Evolutionary conservation across 2,329 filamentous ascomycete species (phyloP), one percentile per base, ranked within the genome.

Genomic region (Colletotrichum sp.): DNA sequence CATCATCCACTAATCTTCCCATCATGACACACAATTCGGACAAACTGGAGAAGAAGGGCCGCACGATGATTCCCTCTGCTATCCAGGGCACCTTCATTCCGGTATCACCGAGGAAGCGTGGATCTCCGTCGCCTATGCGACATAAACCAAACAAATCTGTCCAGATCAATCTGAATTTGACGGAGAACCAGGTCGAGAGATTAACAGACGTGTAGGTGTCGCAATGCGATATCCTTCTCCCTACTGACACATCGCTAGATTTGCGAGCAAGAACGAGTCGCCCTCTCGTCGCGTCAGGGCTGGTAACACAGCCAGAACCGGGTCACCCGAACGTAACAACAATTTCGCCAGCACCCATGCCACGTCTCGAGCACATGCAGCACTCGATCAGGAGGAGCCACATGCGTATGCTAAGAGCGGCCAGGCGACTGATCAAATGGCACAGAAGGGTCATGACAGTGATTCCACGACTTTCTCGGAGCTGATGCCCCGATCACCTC

Each of bases 111-210:
- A 76, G 15, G 81, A 84, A 67, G 80, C 85, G 55, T 52, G 82
- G 81, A 21, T 85, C 85, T 3, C 80, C 82, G 3, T 86, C 87
- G 6, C 84, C 83, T 6, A 82, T 80, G 52, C 83, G 85, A 68
- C 81, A 83, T 3, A 79, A 80, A 24, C 71, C 78, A 21, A 82
- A 85, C 24, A 84, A 87, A 60, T 85, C 85, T 4, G 81, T 90
- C 24, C 85, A 87, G 52, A 85, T 90, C 34, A 86, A 87, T 28
- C 84, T 90, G 78, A 88, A 88, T 76, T 78, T 90, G 71, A 90
- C 88, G 6, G 87, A 89, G 62, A 85, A 84, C 1, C 87, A 89
- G 76, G 86, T 90, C 83, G 86, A 89, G 72, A 87, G 83, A 75
- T 82, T 90, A 59, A 86, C 88, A 5, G 84, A 87, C 64, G 86